Conservation (phyloP, 1,284 basidiomycete species). For the Naganishia sp. region DNA sequence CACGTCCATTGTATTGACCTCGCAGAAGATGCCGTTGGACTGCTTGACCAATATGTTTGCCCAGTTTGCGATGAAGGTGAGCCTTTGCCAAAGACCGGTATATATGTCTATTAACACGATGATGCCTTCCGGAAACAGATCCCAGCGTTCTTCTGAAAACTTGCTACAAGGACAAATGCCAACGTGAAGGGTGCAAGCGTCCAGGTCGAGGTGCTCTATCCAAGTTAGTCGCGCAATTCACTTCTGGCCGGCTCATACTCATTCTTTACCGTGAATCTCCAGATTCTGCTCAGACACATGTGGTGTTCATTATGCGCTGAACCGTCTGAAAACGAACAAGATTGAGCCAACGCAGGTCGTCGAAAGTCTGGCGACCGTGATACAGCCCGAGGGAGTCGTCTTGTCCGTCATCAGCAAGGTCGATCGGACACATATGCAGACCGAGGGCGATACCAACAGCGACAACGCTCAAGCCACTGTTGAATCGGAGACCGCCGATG, state of each 20-base stretch:
- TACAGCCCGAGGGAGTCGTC: constrained; percentile 23
- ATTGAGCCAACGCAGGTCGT: constrained; percentile 20
- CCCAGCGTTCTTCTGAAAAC: constrained; percentile 43
- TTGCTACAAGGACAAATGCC: constrained; percentile 44
- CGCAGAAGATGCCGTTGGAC: constrained; percentile 42
- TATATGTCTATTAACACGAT: not conserved
- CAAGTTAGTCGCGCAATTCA: constrained; percentile 42
- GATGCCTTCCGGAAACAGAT: not conserved
- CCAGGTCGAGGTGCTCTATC: constrained; percentile 39
- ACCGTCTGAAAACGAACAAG: constrained; percentile 18
- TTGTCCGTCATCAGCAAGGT: not conserved
- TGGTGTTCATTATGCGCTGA: constrained; percentile 25
- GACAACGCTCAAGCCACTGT: not conserved
- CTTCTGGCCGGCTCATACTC: not conserved
- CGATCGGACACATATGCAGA: constrained; percentile 1
- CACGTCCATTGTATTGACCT: constrained; percentile 47
- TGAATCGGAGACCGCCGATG: not conserved
- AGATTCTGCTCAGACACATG: constrained; percentile 30
- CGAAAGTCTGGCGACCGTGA: constrained; percentile 10
- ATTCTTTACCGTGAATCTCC: not conserved
- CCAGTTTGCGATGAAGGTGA: constrained; percentile 45
- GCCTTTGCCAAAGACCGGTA: constrained; percentile 13
- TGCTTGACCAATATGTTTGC: constrained; percentile 50
- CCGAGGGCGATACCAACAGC: too few species aligned
- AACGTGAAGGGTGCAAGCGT: constrained; percentile 44